Base-by-base conservation (phyloP, 2,329 filamentous ascomycete species). In the Chrysoporthe austroafricana region DNA sequence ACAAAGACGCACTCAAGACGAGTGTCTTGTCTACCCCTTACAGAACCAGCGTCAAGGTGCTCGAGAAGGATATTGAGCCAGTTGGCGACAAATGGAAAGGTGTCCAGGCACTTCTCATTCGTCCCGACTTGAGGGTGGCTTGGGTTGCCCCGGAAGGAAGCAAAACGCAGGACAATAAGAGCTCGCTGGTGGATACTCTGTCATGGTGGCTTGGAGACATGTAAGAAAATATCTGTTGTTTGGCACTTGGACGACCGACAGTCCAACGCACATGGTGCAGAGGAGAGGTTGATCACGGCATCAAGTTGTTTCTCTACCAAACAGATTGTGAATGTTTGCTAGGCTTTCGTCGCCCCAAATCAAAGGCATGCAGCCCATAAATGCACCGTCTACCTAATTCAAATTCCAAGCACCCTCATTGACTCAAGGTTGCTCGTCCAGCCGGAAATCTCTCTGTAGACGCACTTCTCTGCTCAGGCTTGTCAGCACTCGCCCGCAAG, bases 91-190 rank as follows among this genome's bases (percentile, higher is more conserved):
- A 62, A 32, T 69, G 68, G 68, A 21, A 58, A 7, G 58, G 52
- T 3, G 58, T 67, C 2, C 43, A 56, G 6, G 65, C 65, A 3
- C 8, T 69, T 18, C 58, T 69, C 8, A 36, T 69, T 2, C 68
- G 68, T 26, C 68, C 68, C 4, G 68, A 69, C 26, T 58, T 67
- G 13, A 60, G 64, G n/a, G 65, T 69, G 14, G 65, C 68, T 14
- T 69, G 68, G 68, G 36, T 65, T n/a, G 43, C 46, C 11, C 59
- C 39, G 18, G 62, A 60, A 54, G 62, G 43, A n/a, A 21, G n/a
- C 21, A 36, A 60, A 3, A 9, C 18, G 8, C 18, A 21, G 13
- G 36, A 13, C 4, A 16, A 32, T 36, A 32, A 50, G n/a, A 32
- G 43, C 8, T 46, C 42, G 6, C 36, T 69, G 61, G 18, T 14